Evolutionary conservation across 1,139 yeast genomes (phyloP).

Genomic region (Sugiyamaella pinicola): DNA sequence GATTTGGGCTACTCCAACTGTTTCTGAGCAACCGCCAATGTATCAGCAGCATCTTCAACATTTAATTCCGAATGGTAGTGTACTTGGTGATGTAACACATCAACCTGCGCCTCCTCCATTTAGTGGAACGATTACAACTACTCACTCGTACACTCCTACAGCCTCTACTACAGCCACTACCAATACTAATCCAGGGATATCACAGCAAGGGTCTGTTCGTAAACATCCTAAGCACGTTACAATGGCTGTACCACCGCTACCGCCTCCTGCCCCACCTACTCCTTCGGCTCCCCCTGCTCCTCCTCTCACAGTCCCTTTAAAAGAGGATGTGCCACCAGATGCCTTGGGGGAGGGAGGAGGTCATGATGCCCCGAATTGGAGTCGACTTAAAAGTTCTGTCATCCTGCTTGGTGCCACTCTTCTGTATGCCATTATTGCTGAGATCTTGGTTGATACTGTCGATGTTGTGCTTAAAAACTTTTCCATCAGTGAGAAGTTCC

Average conservation of each 20-base stretch:
- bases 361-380: constrained; percentile 98
- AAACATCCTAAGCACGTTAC: constrained; percentile 5
- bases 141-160: not conserved
- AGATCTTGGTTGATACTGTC: constrained; percentile 89
- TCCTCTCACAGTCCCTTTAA: constrained; percentile 8
- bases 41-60: constrained; percentile 15
- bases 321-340: constrained; percentile 21
- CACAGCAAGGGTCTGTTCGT: constrained; percentile 5
- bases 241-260: not conserved
- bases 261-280: not conserved
- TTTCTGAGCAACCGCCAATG: constrained; percentile 37
- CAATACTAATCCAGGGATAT: not conserved
- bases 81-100: not conserved
- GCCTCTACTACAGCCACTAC: not conserved
- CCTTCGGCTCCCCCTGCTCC: not conserved
- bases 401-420: constrained; percentile 83
- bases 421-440: constrained; percentile 90
- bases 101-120: constrained; percentile 1
- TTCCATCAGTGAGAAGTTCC: constrained; percentile 83
- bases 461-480: constrained; percentile 79
- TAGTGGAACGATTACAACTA: not conserved
- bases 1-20: constrained; percentile 81
- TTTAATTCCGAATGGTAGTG: not conserved
- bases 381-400: constrained; percentile 79
- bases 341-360: constrained; percentile 60